Evolutionary conservation across 2,329 filamentous ascomycete genomes (phyloP), one percentile per base, ranked within the genome.

Genomic region (Ilyonectria sp.): DNA sequence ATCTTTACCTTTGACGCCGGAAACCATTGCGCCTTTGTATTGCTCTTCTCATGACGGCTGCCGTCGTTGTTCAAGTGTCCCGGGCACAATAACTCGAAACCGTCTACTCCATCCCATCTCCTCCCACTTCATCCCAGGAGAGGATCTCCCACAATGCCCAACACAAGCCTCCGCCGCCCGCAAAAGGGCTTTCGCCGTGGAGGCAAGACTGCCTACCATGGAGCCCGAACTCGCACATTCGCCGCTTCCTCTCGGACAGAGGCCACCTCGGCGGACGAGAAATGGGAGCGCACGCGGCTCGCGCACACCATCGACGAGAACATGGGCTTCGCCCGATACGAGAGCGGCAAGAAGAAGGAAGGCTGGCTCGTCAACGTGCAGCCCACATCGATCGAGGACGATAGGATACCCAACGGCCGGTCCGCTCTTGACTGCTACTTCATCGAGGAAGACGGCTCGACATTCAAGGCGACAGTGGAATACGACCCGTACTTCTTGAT

Each of bases 351-450:
- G 82, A 86, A 85, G 74, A 93, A 91, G 78, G 89, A 93, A 56
- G 95, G 97, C 71, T 99, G 96, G 96, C 89, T 99, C 4, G 94
- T 95, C 74, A 99, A 98, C 78, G 93, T 98, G 84, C 94, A 97
- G 79, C 91, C 94, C 44, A 98, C 96, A 0, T 90, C 91, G 13
- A 87, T 99, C 85, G 86, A 97, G 80, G 95, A 98, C 78, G 89
- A 95, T 17, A 93, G 94, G 74, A 88, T 93, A 52, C 91, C 93
- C 1, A 93, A 94, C 67, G 96, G 96, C 43, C 91, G 94, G 71
- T 93, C 96, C 1, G 96, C 94, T 9, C 90, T 99, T 63, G 96
- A 99, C 83, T 98, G 94, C 82, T 99, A 98, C 85, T 99, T 99
- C 82, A 92, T 99, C 67, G 93, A 95, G 75, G 93, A 95, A 65